Conservation (phyloP, 2,329 filamentous ascomycete species). For the Ophiostoma ulmi region DNA sequence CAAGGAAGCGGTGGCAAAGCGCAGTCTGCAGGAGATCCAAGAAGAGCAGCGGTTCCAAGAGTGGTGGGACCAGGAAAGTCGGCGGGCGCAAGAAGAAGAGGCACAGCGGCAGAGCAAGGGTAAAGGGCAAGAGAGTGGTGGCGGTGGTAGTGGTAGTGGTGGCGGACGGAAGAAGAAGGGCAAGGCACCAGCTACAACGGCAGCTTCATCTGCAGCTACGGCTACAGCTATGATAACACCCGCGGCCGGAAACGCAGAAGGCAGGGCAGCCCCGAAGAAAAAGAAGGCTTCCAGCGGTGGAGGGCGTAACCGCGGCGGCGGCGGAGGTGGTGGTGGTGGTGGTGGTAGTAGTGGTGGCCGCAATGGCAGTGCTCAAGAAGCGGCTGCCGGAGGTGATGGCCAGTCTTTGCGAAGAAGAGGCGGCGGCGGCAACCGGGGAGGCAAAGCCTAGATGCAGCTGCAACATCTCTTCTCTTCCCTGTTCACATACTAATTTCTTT, state of each 20-base stretch:
- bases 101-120: slow-evolving; percentile 35
- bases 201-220: background rate
- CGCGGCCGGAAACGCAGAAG: background rate
- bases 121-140: slow-evolving; percentile 30
- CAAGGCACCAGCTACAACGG: background rate
- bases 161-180: slow-evolving; percentile 13
- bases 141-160: slow-evolving; percentile 19
- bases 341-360: background rate
- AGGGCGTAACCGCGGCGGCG: background rate
- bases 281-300: background rate
- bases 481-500: background rate
- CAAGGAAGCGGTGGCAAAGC: slow-evolving; percentile 77
- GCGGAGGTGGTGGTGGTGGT: background rate
- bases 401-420: slow-evolving; percentile 8
- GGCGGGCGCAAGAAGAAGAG: slow-evolving; percentile 61
- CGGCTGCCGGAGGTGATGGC: slow-evolving; percentile 13
- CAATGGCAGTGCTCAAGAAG: background rate
- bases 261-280: background rate
- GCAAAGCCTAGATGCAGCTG: slow-evolving; percentile 14
- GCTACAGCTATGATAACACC: background rate
- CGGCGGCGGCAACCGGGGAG: slow-evolving; percentile 17
- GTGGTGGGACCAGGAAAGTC: slow-evolving; percentile 89
- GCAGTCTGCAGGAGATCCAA: slow-evolving; percentile 90
- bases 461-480: background rate
- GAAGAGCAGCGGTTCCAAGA: slow-evolving; percentile 94